Conservation (phyloP, 495 filamentous ascomycete genomes). For the Aspergillus nanangensis region DNA sequence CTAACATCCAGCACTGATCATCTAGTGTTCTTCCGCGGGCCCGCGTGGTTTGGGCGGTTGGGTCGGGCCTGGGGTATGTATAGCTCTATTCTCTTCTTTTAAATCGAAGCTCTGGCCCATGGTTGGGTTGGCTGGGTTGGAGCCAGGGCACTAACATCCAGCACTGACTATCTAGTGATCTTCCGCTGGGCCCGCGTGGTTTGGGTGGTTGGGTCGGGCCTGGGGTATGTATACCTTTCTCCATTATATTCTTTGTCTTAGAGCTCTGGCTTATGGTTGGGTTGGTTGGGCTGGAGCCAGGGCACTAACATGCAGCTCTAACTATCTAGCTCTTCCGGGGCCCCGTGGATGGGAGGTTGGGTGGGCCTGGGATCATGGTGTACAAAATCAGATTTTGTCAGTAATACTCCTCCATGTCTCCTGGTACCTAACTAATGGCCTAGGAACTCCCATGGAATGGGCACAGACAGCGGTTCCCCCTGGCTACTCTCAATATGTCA, state of each 20-base stretch:
- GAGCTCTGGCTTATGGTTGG: neutral
- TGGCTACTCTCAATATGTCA: too few species aligned
- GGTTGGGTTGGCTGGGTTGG: slow-evolving; percentile 1
- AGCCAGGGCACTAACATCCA: neutral
- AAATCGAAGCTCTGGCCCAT: neutral
- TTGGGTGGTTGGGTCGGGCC: slow-evolving; percentile 6
- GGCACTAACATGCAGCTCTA: neutral
- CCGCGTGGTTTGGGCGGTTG: neutral
- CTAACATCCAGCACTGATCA: neutral
- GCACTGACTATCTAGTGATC: neutral
- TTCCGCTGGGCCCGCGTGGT: neutral
- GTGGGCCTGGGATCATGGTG: slow-evolving; percentile 3
- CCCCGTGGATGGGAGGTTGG: slow-evolving; percentile 4
- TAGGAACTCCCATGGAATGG: too few species aligned
- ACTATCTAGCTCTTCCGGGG: neutral
- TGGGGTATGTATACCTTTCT: neutral
- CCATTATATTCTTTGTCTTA: neutral
- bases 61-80: neutral
- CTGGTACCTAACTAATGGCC: too few species aligned
- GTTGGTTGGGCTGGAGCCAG: slow-evolving; percentile 2
- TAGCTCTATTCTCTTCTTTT: neutral
- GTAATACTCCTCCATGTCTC: too few species aligned
- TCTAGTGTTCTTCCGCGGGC: neutral
- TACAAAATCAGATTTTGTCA: too few species aligned
- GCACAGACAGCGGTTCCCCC: too few species aligned